A percentile compares a stretch with the other conserved stretches of the same genome.
Evolutionary conservation across 257 asterid species (phyloP).

Genomic region (Perilla frutescens): DNA sequence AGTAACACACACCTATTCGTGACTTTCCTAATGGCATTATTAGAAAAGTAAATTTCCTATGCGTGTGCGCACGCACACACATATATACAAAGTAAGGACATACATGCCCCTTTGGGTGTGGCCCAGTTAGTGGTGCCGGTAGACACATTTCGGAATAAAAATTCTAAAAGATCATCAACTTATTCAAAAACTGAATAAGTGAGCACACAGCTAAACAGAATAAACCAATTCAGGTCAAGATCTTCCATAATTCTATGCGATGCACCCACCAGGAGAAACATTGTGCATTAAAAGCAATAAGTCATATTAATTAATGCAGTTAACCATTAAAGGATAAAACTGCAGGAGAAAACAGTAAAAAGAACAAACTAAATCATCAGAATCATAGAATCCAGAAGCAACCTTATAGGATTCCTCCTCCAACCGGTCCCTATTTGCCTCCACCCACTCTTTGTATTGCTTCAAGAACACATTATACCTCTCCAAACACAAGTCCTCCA

Average conservation of each 20-base stretch:
- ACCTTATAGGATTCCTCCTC: constrained; percentile 93
- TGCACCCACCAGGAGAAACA: constrained; percentile 11
- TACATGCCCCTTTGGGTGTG: not conserved
- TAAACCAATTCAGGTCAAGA: not conserved
- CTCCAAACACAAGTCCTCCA: constrained; percentile 63
- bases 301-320: not conserved
- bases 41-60: not conserved
- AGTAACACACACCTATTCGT: constrained; percentile 23
- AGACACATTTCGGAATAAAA: not conserved
- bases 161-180: constrained; percentile 19
- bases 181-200: not conserved
- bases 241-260: constrained; percentile 14
- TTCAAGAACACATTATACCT: constrained; percentile 87
- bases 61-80: not conserved
- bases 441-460: constrained; percentile 90
- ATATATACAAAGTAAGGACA: not conserved
- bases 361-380: constrained; percentile 8
- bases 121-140: not conserved
- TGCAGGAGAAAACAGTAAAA: constrained; percentile 2
- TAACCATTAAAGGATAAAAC: not conserved
- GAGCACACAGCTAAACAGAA: not conserved
- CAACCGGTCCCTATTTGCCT: constrained; percentile 70
- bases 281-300: not conserved
- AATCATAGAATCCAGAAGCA: constrained; percentile 22
- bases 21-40: constrained; percentile 25